phyloP scores from a whole-genome alignment of 2,329 filamentous ascomycete species.

The Fusarium anguioides region DNA sequence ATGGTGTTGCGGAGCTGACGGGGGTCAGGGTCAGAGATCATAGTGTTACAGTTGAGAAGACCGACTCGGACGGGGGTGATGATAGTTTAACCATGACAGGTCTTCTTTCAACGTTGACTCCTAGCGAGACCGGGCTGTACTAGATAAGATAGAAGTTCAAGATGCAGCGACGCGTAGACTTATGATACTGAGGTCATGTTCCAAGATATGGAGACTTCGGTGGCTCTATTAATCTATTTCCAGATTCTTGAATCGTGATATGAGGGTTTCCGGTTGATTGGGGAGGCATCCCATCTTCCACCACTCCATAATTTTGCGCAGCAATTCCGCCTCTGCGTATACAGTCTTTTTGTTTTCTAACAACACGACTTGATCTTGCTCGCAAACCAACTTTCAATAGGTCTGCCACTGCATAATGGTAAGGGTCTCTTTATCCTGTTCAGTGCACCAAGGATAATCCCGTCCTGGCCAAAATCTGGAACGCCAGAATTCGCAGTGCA shows the following conservation, averaged over 20 bases:
- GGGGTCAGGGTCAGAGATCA: slow-evolving; percentile 26
- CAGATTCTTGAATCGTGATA: too few species aligned
- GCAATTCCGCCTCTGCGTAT: too few species aligned
- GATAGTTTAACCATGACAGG: slow-evolving; percentile 6
- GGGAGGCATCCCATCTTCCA: too few species aligned
- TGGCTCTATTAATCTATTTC: too few species aligned
- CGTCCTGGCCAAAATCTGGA: neutral
- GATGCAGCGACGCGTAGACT: neutral
- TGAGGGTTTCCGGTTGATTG: too few species aligned
- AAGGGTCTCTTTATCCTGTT: neutral
- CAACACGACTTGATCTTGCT: neutral
- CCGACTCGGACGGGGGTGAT: neutral
- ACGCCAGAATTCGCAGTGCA: neutral
- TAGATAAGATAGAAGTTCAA: neutral
- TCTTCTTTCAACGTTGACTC: slow-evolving; percentile 13
- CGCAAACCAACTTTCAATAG: neutral
- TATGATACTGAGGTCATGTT: neutral
- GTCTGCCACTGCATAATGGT: neutral
- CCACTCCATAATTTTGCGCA: too few species aligned
- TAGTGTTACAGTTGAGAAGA: slow-evolving; percentile 15
- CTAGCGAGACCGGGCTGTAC: neutral
- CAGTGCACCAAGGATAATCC: neutral
- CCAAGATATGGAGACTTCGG: neutral
- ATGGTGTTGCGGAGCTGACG: slow-evolving; percentile 4
- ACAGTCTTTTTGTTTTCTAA: neutral